phyloP scores from a whole-genome alignment of 371 early-diverging fungal species.

The Funneliformis caledonium region DNA sequence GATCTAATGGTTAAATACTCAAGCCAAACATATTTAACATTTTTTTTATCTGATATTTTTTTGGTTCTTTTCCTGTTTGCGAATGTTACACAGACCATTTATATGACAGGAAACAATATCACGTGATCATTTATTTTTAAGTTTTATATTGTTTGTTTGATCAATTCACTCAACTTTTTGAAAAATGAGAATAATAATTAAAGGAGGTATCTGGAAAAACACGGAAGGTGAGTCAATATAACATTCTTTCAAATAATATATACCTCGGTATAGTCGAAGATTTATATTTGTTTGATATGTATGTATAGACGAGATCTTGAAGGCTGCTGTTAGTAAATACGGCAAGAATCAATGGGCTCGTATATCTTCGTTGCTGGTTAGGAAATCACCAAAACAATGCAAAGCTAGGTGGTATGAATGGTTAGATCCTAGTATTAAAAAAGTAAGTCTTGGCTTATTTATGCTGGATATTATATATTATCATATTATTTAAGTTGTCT shows the following conservation, averaged over 20 bases:
- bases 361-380: conserved; percentile 92
- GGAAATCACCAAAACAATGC: conserved; percentile 97
- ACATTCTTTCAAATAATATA: not conserved
- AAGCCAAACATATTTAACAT: too few species aligned
- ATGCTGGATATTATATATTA: not conserved
- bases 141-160: too few species aligned
- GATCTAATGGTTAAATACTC: too few species aligned
- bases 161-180: too few species aligned
- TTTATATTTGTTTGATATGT: not conserved
- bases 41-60: too few species aligned
- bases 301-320: conserved; percentile 90
- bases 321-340: conserved; percentile 97
- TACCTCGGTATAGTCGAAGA: not conserved
- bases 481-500: not conserved
- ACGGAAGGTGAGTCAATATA: conserved; percentile 58
- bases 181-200: conserved; percentile 36
- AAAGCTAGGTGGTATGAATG: conserved; percentile 99
- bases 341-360: conserved; percentile 99
- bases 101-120: too few species aligned
- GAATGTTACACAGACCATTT: too few species aligned
- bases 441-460: conserved; percentile 54
- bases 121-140: too few species aligned
- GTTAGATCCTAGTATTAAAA: conserved; percentile 98
- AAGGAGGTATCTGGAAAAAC: conserved; percentile 87
- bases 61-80: too few species aligned